Percentiles rank a stretch among this genome's conserved stretches.
These are phyloP conservation scores for Orobanche coerulescens DNA, from an alignment of 257 asterid species.

Conservation along the genomic window DNA sequence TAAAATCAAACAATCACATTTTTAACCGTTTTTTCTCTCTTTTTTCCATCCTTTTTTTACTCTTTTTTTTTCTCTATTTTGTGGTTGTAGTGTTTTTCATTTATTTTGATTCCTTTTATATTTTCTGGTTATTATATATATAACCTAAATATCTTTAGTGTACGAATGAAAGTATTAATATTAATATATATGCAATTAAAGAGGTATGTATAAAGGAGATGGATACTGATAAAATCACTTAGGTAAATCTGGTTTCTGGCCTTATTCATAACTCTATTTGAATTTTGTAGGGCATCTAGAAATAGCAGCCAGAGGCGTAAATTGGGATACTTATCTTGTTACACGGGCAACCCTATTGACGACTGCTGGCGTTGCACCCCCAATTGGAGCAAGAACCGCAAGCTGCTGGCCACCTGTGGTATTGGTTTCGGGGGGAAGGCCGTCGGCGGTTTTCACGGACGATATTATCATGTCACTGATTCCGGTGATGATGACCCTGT, in stretches of 20 bases:
- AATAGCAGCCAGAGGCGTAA: conserved; percentile 82
- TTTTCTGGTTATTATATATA: too few species aligned
- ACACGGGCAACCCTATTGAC: conserved; percentile 85
- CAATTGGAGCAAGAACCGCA: conserved; percentile 79
- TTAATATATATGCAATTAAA: too few species aligned
- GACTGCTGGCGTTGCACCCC: conserved; percentile 92
- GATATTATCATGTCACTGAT: conserved; percentile 71
- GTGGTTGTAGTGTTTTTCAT: too few species aligned
- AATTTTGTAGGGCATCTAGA: conserved; percentile 54
- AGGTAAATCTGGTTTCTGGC: not conserved
- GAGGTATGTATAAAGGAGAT: not conserved
- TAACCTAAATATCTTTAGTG: too few species aligned
- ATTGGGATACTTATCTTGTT: conserved; percentile 80
- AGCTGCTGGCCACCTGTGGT: conserved; percentile 77
- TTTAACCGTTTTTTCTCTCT: too few species aligned
- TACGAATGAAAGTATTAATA: too few species aligned
- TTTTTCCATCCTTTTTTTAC: too few species aligned
- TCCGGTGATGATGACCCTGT: conserved; percentile 66
- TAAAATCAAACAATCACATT: too few species aligned
- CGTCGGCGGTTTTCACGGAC: conserved; percentile 85
- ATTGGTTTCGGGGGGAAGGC: conserved; percentile 94
- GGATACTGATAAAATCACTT: not conserved
- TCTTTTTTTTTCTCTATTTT: too few species aligned
- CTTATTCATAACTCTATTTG: conserved; percentile 4
- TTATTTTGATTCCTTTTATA: too few species aligned